These are phyloP conservation scores for Suillus subluteus DNA, from an alignment of 768 basidiomycete genomes.

Conservation along the genomic window DNA sequence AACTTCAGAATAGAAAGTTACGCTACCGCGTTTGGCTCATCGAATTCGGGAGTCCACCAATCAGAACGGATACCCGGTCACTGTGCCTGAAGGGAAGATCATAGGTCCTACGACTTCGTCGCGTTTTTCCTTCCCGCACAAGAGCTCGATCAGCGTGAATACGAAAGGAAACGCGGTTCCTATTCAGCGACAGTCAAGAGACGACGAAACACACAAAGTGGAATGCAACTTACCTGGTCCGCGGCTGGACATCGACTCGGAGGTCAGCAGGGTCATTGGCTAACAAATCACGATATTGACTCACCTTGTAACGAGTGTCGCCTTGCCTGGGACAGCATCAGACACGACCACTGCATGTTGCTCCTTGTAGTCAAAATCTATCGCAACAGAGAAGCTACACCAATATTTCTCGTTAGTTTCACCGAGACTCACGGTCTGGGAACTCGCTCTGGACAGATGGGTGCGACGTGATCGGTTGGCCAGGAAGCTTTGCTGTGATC, in stretches of 20 bases:
- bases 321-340: slow-evolving; percentile 31
- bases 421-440: slow-evolving; percentile 47
- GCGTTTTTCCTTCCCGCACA: slow-evolving; percentile 66
- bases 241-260: slow-evolving; percentile 55
- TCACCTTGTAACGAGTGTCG: slow-evolving; percentile 78
- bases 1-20: neutral
- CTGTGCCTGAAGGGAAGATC: slow-evolving; percentile 62
- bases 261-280: slow-evolving; percentile 5
- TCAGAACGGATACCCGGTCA: slow-evolving; percentile 41
- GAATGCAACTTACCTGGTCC: slow-evolving; percentile 60
- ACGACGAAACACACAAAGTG: neutral
- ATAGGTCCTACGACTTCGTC: slow-evolving; percentile 66
- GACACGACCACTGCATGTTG: slow-evolving; percentile 76
- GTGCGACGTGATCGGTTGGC: slow-evolving; percentile 76
- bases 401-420: neutral
- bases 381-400: slow-evolving; percentile 1
- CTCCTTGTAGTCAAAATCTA: slow-evolving; percentile 77
- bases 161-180: slow-evolving; percentile 79
- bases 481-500: slow-evolving; percentile 58
- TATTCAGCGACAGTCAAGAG: slow-evolving; percentile 22
- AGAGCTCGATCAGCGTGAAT: slow-evolving; percentile 69
- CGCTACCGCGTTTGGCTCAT: neutral
- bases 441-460: slow-evolving; percentile 67
- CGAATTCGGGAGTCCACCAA: neutral
- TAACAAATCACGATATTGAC: slow-evolving; percentile 13